Percentiles rank a stretch among this genome's conserved stretches.
Conservation (phyloP, 1,284 basidiomycete species). For the Bjerkandera adusta region DNA sequence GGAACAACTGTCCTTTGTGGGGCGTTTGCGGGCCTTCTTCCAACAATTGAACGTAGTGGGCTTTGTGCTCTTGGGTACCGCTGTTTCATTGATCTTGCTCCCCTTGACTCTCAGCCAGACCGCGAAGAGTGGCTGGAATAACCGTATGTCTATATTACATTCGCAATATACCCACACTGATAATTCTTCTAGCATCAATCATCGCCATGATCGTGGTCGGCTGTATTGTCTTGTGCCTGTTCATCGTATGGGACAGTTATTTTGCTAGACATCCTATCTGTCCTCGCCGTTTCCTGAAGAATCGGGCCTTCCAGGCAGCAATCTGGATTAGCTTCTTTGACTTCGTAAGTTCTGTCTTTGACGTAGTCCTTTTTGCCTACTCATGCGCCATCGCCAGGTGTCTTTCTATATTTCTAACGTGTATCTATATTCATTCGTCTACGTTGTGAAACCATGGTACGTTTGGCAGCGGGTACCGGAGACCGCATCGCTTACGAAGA, state of each 20-base stretch:
- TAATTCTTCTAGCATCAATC: conserved; percentile 41
- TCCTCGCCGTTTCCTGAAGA: conserved; percentile 53
- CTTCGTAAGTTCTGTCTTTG: too few relatives aligned
- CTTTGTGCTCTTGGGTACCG: conserved; percentile 52
- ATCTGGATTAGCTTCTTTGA: conserved; percentile 69
- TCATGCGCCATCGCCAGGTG: conserved; percentile 32
- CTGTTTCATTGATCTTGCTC: conserved; percentile 53
- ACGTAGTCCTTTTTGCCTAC: neutral
- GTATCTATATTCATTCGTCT: conserved; percentile 60
- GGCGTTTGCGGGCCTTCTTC: conserved; percentile 30
- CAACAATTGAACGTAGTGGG: conserved; percentile 62
- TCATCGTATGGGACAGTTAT: conserved; percentile 48
- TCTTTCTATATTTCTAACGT: conserved; percentile 61
- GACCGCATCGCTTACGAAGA: neutral
- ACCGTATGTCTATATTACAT: conserved; percentile 21
- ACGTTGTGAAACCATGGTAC: conserved; percentile 59
- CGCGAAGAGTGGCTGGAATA: conserved; percentile 36
- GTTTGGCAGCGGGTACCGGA: neutral
- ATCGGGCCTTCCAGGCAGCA: conserved; percentile 58
- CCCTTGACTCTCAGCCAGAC: conserved; percentile 52
- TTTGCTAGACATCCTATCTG: conserved; percentile 51
- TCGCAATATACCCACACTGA: neutral
- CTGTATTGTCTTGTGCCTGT: conserved; percentile 40
- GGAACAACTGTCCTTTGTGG: neutral
- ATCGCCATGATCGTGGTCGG: conserved; percentile 57